These are phyloP conservation scores for Carallia brachiata DNA, from an alignment of 345 rosid species.

Conservation along the genomic window DNA sequence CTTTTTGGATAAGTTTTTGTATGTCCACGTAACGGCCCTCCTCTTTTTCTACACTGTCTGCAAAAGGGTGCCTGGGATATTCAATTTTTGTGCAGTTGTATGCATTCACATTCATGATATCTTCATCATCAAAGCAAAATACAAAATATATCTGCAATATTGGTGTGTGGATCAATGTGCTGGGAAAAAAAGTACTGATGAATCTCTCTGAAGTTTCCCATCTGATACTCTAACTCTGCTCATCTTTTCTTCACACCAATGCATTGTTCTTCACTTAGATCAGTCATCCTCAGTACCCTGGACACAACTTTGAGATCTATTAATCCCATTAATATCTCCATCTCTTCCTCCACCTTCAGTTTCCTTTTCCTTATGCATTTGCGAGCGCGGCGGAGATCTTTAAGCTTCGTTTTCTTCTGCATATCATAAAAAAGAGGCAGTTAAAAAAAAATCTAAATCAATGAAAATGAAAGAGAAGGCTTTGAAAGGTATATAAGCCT, in stretches of 20 bases:
- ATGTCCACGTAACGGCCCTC: too few species aligned
- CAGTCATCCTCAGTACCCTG: conserved; percentile 77
- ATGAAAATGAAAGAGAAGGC: not conserved
- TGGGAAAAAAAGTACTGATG: conserved; percentile 88
- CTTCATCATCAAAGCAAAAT: conserved; percentile 41
- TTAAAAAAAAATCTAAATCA: not conserved
- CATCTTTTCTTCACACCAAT: conserved; percentile 98
- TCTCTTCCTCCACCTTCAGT: conserved; percentile 66
- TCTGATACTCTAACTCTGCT: conserved; percentile 73
- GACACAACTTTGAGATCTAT: conserved; percentile 91
- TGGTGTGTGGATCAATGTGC: conserved; percentile 61
- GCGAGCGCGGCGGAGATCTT: conserved; percentile 61
- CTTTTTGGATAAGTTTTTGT: too few species aligned
- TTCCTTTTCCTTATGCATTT: conserved; percentile 75
- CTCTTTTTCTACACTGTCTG: conserved; percentile 19
- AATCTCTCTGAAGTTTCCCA: conserved; percentile 86
- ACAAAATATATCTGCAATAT: not conserved
- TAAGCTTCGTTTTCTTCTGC: conserved; percentile 85
- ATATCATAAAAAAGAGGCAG: not conserved
- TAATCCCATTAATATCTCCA: conserved; percentile 85
- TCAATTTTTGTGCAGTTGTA: conserved; percentile 27
- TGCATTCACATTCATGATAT: conserved; percentile 21
- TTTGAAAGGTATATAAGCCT: conserved; percentile 9
- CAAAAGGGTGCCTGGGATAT: conserved; percentile 42
- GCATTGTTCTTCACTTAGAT: conserved; percentile 69